Evolutionary conservation across 2,329 filamentous ascomycete genomes (phyloP).

Genomic region (Helotiales sp.): DNA sequence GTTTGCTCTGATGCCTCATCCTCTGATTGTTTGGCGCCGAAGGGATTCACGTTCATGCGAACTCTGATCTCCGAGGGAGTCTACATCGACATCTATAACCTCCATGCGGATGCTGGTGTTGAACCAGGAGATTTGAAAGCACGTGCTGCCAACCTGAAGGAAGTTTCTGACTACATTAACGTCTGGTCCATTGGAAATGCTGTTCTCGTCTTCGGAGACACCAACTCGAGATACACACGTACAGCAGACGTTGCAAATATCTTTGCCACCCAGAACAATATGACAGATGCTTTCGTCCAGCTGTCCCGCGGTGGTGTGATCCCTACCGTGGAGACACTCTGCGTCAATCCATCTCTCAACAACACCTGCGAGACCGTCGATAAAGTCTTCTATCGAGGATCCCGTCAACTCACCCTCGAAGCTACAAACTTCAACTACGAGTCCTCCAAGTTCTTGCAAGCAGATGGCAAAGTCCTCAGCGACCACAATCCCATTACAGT

Average conservation of each 20-base stretch:
- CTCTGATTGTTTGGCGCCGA: constrained; percentile 68
- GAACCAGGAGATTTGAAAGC: constrained; percentile 58
- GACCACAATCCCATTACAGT: constrained; percentile 70
- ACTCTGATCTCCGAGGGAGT: constrained; percentile 56
- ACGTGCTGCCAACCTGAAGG: constrained; percentile 62
- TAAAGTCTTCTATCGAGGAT: constrained; percentile 63
- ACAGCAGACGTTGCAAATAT: constrained; percentile 56
- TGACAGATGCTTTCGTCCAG: constrained; percentile 66
- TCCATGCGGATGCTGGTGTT: constrained; percentile 69
- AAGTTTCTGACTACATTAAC: constrained; percentile 63
- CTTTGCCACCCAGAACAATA: constrained; percentile 54
- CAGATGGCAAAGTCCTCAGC: constrained; percentile 60
- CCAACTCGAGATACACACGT: constrained; percentile 68
- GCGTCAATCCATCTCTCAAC: constrained; percentile 60
- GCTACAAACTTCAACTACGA: constrained; percentile 61
- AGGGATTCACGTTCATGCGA: constrained; percentile 73
- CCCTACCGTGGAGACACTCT: constrained; percentile 52
- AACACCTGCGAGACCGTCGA: constrained; percentile 68
- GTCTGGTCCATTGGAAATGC: constrained; percentile 62
- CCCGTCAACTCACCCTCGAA: constrained; percentile 51
- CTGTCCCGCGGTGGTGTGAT: constrained; percentile 54
- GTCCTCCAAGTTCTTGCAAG: constrained; percentile 59
- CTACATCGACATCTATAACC: constrained; percentile 68
- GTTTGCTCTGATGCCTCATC: constrained; percentile 60
- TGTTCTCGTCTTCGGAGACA: constrained; percentile 68